Evolutionary conservation across 1,284 basidiomycete species (phyloP).

Genomic region (Boletus semigastroideus): DNA sequence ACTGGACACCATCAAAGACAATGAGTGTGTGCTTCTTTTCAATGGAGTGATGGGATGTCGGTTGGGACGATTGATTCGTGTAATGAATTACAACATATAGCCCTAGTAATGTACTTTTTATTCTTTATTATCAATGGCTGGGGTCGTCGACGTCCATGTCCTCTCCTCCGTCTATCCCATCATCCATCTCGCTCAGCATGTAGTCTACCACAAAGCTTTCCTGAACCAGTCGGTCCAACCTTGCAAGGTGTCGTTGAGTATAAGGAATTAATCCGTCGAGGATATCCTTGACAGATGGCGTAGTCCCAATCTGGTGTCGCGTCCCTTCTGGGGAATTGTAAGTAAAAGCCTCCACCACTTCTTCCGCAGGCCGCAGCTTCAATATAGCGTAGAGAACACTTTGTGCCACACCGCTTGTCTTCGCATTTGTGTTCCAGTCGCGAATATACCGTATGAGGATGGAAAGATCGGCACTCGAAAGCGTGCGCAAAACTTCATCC

Average conservation of each 20-base stretch:
- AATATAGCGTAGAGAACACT: constrained; percentile 81
- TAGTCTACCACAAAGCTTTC: constrained; percentile 96
- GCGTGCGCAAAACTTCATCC: constrained; percentile 78
- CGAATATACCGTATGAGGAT: constrained; percentile 82
- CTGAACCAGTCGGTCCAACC: constrained; percentile 86
- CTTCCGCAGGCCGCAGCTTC: constrained; percentile 70
- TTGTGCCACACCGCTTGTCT: constrained; percentile 87
- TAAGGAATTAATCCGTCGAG: constrained; percentile 90
- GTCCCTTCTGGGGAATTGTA: constrained; percentile 33
- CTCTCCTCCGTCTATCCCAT: constrained; percentile 52
- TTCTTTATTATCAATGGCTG: neutral
- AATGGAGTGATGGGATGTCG: constrained; percentile 71
- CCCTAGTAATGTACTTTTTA: constrained; percentile 18
- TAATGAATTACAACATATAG: constrained; percentile 4
- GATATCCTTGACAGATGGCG: constrained; percentile 66
- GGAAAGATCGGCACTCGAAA: constrained; percentile 74
- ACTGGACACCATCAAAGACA: constrained; percentile 43
- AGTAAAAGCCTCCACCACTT: constrained; percentile 72
- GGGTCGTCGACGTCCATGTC: constrained; percentile 45
- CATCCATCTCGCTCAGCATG: constrained; percentile 90
- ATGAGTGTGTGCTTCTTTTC: constrained; percentile 66
- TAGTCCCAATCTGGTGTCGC: constrained; percentile 28
- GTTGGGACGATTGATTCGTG: constrained; percentile 41
- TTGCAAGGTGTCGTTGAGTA: constrained; percentile 86
- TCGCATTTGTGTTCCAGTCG: constrained; percentile 93